Base-by-base conservation (phyloP, 139 green algal species). In the Marvania coccoides region DNA sequence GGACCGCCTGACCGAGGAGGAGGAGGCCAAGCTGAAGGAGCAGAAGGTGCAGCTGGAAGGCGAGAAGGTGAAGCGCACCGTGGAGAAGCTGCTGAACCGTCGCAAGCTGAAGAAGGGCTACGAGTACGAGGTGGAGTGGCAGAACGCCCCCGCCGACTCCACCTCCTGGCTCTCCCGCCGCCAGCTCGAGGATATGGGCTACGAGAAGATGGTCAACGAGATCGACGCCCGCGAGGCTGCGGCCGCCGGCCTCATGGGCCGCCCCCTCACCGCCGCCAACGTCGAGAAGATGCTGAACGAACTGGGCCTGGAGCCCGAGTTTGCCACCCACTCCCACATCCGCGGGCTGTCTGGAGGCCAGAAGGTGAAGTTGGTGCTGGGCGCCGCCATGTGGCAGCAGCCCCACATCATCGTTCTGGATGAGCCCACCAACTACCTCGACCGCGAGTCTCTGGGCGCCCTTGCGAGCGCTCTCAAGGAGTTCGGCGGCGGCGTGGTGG, bases 401-500 rank as follows among this genome's bases (percentile, higher is more conserved):
- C 88, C 88, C 9, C 88, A 95, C 79, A 83, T 95, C 38, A 72
- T 95, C 26, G 83, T 94, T 64, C 82, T 95, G 73, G 88, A 95
- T 70, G 88, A 93, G 79, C 88, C 88, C 47, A 93, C 87, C 72
- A 95, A 95, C 77, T 95, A 93, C 80, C 81, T 95, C 40, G 88
- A 95, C 73, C 75, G 85, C 46, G 89, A 96, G 66, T 88, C 88
- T 26, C 76, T 96, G 35, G 89, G 85, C 57, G 89, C 88, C 12
- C 81, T 96, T 53, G 81, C 85, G 6, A 66, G 47, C 8, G 88
- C 86, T 26, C 87, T 96, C 65, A 87, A 88, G 73, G 79, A 81
- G 23, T 96, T 87, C 59, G 88, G 83, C 30, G 87, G 90, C 40
- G 86, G 86, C 56, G 88, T 96, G 26, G 69, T 97, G 40, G 82